Evolutionary conservation across 768 basidiomycete genomes (phyloP).

Genomic region (Mycena pura): DNA sequence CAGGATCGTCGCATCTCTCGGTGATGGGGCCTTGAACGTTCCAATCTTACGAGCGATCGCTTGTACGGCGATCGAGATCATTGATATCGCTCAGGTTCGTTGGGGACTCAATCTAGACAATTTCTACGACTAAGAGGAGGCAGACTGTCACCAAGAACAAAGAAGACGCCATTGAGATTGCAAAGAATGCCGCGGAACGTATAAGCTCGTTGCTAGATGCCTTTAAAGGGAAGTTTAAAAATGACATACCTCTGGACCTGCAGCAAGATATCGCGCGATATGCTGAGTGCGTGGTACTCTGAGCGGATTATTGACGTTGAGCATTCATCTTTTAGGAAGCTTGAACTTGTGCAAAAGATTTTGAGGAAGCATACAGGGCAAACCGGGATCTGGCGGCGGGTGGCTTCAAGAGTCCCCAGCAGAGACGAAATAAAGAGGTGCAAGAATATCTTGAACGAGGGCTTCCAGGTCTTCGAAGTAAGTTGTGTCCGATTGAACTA

Average conservation of each 20-base stretch:
- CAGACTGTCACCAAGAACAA: constrained; percentile 5
- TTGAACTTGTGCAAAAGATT: constrained; percentile 1
- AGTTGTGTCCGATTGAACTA: neutral
- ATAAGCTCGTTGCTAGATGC: constrained; percentile 3
- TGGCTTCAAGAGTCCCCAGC: neutral
- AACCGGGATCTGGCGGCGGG: neutral
- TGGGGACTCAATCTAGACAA: neutral
- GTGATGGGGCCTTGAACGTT: neutral
- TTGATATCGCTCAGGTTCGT: constrained; percentile 15
- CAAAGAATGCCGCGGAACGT: neutral
- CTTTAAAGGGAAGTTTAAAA: constrained; percentile 1
- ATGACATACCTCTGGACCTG: neutral
- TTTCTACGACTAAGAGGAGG: neutral
- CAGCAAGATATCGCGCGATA: neutral
- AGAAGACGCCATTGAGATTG: constrained; percentile 8
- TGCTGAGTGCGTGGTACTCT: neutral
- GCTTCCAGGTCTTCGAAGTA: constrained; percentile 1
- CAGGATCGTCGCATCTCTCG: neutral
- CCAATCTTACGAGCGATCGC: neutral
- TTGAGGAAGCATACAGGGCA: neutral
- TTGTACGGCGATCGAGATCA: constrained; percentile 3
- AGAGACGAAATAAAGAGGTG: constrained; percentile 1
- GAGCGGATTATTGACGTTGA: neutral
- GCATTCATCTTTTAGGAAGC: neutral
- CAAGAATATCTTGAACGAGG: constrained; percentile 7